Evolutionary conservation across 192 early-diverging fungal genomes (phyloP).

Genomic region (Backusella mclennaniae): DNA sequence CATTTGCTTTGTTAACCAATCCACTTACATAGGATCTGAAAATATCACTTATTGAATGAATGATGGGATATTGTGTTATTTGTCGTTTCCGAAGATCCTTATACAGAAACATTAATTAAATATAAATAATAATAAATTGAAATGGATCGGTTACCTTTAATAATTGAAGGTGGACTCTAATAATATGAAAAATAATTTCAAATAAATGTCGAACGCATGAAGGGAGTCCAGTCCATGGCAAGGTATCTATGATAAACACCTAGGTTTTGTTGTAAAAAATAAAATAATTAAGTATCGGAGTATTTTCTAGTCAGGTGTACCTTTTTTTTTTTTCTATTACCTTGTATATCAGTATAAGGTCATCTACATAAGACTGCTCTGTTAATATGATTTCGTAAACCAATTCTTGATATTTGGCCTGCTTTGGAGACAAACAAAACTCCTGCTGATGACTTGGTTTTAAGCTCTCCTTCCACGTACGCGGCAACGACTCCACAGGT

Average conservation of each 20-base stretch:
- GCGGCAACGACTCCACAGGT: not conserved
- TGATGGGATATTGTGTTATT: not conserved
- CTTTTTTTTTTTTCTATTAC: not conserved
- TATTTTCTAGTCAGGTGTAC: not conserved
- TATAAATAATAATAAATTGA: not conserved
- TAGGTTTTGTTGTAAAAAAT: not conserved
- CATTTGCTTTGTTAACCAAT: not conserved
- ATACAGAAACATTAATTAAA: not conserved
- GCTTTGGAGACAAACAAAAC: not conserved
- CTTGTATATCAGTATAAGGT: constrained; percentile 7
- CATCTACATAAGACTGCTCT: constrained; percentile 9
- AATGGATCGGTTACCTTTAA: constrained; percentile 10
- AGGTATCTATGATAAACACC: not conserved
- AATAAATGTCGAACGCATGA: not conserved
- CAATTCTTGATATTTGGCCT: constrained; percentile 3
- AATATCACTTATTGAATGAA: constrained; percentile 8
- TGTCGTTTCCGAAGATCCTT: constrained; percentile 3
- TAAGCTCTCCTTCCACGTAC: constrained; percentile 10
- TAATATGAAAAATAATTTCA: not conserved
- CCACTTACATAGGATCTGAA: constrained; percentile 5
- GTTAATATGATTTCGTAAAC: constrained; percentile 6
- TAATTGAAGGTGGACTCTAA: not conserved
- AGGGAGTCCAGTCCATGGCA: not conserved
- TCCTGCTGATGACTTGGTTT: not conserved
- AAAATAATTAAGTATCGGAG: not conserved